Percentiles rank a stretch among this genome's conserved stretches.
Evolutionary conservation across 129 eudicot species (phyloP).

Genomic region (Ambrosia trifida): DNA sequence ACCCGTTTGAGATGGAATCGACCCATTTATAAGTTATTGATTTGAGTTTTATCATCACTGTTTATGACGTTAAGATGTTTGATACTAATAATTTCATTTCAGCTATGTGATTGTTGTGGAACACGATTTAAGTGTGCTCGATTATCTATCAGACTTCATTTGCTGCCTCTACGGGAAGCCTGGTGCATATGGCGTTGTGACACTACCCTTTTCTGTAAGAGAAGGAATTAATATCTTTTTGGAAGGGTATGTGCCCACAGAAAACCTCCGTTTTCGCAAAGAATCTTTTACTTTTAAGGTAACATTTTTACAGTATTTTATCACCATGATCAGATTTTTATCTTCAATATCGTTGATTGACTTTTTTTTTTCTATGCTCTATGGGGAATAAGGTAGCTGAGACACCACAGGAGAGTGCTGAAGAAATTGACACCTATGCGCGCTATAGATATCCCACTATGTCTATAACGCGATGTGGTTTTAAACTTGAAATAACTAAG

Average conservation of each 20-base stretch:
- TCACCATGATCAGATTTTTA: neutral
- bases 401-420: constrained; percentile 78
- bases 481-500: constrained; percentile 69
- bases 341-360: neutral
- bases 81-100: constrained; percentile 28
- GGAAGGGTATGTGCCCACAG: constrained; percentile 86
- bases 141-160: constrained; percentile 92
- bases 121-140: constrained; percentile 88
- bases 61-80: neutral
- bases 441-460: constrained; percentile 78
- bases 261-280: constrained; percentile 78
- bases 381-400: constrained; percentile 57
- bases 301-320: neutral
- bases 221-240: constrained; percentile 92
- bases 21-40: neutral
- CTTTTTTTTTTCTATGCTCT: too few species aligned
- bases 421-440: constrained; percentile 82
- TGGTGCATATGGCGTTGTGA: constrained; percentile 93
- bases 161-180: constrained; percentile 92
- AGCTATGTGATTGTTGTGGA: constrained; percentile 95
- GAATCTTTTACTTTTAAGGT: constrained; percentile 93
- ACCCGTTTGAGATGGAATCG: neutral
- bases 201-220: constrained; percentile 89
- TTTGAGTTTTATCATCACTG: neutral
- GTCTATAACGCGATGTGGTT: constrained; percentile 70